Evolutionary conservation across 192 early-diverging fungal species (phyloP).

Genomic region (Coemansia sp.): DNA sequence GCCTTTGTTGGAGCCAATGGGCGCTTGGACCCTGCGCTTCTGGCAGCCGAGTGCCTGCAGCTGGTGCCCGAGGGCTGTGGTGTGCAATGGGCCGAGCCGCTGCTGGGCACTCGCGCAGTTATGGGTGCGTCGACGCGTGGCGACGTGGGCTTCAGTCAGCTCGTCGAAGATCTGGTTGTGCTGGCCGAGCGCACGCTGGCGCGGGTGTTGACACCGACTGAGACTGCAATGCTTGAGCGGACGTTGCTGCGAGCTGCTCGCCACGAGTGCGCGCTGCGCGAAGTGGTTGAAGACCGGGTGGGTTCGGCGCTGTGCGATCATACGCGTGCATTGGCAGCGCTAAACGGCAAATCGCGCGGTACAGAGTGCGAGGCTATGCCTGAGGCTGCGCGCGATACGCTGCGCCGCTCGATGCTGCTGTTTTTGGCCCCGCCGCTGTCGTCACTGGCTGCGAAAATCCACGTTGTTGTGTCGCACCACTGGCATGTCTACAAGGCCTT

Average conservation of each 20-base stretch:
- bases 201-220: constrained; percentile 12
- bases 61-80: constrained; percentile 44
- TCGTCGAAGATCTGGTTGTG: constrained; percentile 28
- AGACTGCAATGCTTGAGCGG: constrained; percentile 42
- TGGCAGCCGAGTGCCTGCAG: constrained; percentile 43
- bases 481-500: constrained; percentile 51
- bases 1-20: constrained; percentile 25
- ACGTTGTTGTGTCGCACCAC: constrained; percentile 41
- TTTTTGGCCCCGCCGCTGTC: constrained; percentile 36
- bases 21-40: constrained; percentile 28
- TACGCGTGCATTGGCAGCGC: constrained; percentile 16
- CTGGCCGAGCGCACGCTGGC: constrained; percentile 35
- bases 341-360: constrained; percentile 20
- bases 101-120: constrained; percentile 13
- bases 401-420: constrained; percentile 39
- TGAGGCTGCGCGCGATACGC: constrained; percentile 11
- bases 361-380: constrained; percentile 43
- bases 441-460: constrained; percentile 24
- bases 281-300: constrained; percentile 49
- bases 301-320: constrained; percentile 28
- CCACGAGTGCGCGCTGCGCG: constrained; percentile 48
- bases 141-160: constrained; percentile 36
- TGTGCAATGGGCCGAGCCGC: constrained; percentile 43
- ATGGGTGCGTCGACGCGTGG: constrained; percentile 17
- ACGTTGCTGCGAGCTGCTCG: constrained; percentile 45